Evolutionary conservation across 2,329 filamentous ascomycete species (phyloP), one percentile per base, ranked within the genome.

Genomic region (Metarhizium sp.): DNA sequence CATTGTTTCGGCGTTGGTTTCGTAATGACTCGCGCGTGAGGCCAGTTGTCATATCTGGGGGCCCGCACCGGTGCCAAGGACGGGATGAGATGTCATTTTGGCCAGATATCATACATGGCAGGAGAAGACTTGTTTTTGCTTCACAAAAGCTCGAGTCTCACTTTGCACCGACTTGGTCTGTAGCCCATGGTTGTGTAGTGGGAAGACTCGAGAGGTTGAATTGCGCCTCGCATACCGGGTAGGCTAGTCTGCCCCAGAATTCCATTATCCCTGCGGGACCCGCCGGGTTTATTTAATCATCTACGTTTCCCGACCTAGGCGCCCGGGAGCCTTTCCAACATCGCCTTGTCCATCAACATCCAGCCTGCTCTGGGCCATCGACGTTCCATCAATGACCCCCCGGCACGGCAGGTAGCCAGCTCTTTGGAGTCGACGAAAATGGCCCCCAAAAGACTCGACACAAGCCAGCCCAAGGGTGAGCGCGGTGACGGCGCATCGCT

Each of bases 401-500:
- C 20, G 34, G 16, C 47, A 18, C 16, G 38, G 38, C 29, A 36
- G 34, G 25, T 50, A 50, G 47, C 40, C 47, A 25, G 36, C n/a
- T n/a, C 11, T 14, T 32, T 20, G 47, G 52, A 50, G 52, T 50
- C 50, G 51, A 54, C 56, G 55, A 20, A 40, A 7, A 62, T 64
- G 62, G 54, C 58, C 52, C 45, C 51, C 34, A 59, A 55, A 36
- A 57, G 54, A 51, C 61, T 62, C 51, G 61, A 67, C 47, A 61
- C 61, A 16, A 61, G 58, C 11, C 49, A 59, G 29, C 54, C 60
- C 8, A 61, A 51, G 29, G 59, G 55, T 55, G 59, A 57, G 25
- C 63, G 63, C 29, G 40, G 52, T 50, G 70, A 73, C 60, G 65
- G 67, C 55, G 61, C 62, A 52, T 79, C 77, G 49, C 76, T 87